Evolutionary conservation across 371 early-diverging fungal genomes (phyloP).

Genomic region (Lichtheimia corymbifera): DNA sequence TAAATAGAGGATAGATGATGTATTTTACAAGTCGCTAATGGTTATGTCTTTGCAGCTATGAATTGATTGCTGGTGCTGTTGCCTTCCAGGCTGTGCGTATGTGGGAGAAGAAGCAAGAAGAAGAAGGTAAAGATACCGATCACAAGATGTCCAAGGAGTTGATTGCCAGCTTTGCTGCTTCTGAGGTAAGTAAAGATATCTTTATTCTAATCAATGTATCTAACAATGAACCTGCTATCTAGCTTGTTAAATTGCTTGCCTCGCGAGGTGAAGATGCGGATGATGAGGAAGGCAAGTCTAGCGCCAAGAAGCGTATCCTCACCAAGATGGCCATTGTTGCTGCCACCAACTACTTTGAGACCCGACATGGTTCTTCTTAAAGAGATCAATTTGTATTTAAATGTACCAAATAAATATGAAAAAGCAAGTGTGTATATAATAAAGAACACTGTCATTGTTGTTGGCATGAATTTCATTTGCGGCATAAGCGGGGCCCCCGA

Average conservation of each 20-base stretch:
- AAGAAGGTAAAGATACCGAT: slow-evolving; percentile 34
- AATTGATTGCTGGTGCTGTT: slow-evolving; percentile 65
- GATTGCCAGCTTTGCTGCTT: slow-evolving; percentile 53
- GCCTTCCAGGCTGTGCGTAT: slow-evolving; percentile 56
- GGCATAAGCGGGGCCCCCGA: no score
- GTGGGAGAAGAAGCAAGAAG: slow-evolving; percentile 45
- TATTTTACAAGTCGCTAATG: no score
- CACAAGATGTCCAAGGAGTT: slow-evolving; percentile 52
- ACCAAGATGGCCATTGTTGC: slow-evolving; percentile 37
- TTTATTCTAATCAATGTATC: background rate
- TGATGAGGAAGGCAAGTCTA: slow-evolving; percentile 23
- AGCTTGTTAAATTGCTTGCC: slow-evolving; percentile 39
- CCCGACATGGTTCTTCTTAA: slow-evolving; percentile 26
- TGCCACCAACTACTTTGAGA: slow-evolving; percentile 38
- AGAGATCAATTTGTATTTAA: no score
- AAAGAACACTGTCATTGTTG: no score
- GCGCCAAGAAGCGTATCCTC: slow-evolving; percentile 22
- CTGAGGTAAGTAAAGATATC: slow-evolving; percentile 29
- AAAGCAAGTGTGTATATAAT: no score
- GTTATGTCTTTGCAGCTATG: slow-evolving; percentile 39
- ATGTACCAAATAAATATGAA: no score
- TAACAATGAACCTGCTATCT: background rate
- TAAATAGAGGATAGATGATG: slow-evolving; percentile 12
- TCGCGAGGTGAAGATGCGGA: slow-evolving; percentile 30
- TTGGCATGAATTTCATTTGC: no score